These are phyloP conservation scores for Phaeotremella skinneri DNA, from an alignment of 768 basidiomycete species.

Conservation along the genomic window DNA sequence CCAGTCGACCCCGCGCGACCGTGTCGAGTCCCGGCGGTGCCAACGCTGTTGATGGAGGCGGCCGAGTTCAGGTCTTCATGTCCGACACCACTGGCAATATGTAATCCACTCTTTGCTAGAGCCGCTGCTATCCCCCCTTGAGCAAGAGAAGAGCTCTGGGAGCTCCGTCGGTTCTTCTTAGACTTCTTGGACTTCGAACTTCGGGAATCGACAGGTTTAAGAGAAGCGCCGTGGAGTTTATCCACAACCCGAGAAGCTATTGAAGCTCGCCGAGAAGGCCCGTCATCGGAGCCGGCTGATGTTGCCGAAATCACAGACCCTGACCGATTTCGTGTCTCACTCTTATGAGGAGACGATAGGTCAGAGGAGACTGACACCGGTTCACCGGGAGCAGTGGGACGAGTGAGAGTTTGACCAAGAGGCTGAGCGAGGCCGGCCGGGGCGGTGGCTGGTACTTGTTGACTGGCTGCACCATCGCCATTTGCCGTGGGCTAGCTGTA, in stretches of 20 bases:
- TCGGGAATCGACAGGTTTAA: conserved; percentile 4
- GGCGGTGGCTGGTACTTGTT: background rate
- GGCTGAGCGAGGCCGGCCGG: background rate
- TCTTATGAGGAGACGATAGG: background rate
- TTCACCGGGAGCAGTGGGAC: background rate
- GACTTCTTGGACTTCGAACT: conserved; percentile 14
- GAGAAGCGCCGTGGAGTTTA: background rate
- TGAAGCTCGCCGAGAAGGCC: background rate
- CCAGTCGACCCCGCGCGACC: background rate
- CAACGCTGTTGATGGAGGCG: background rate
- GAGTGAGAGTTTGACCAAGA: background rate
- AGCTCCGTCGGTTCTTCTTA: conserved; percentile 9
- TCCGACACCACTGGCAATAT: conserved; percentile 13
- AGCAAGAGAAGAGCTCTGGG: conserved; percentile 5
- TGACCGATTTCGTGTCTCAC: background rate
- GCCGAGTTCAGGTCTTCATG: conserved; percentile 17
- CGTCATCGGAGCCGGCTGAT: background rate
- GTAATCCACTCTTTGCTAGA: conserved; percentile 30
- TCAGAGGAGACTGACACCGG: background rate
- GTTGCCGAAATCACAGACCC: background rate
- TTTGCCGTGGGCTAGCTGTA: too few species aligned
- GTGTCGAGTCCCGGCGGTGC: conserved; percentile 2
- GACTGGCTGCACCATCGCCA: background rate
- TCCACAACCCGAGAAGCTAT: background rate
- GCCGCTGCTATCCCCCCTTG: conserved; percentile 32